phyloP scores from a whole-genome alignment of 805 yeast genomes.

The Myxozyma kluyveri region DNA sequence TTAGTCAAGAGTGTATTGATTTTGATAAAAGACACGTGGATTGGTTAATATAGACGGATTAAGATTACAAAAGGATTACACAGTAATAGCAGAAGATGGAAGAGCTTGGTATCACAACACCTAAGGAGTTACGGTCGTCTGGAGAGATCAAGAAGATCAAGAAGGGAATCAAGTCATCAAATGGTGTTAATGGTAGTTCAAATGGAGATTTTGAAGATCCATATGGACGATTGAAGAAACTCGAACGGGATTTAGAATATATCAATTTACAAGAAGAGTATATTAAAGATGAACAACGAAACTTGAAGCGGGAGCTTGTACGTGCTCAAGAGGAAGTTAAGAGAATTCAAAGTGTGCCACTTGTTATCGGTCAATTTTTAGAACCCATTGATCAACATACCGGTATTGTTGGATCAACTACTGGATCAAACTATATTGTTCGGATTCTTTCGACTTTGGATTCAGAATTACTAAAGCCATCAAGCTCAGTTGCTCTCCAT shows the following conservation, averaged over 20 bases:
- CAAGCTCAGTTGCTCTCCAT: conserved; percentile 94
- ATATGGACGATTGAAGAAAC: conserved; percentile 77
- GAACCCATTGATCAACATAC: conserved; percentile 97
- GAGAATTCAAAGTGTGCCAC: conserved; percentile 93
- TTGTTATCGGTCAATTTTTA: conserved; percentile 95
- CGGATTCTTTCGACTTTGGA: conserved; percentile 91
- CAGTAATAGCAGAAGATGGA: conserved; percentile 52
- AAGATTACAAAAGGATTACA: too few relatives aligned
- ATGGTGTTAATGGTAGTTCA: background rate
- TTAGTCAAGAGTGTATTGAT: too few relatives aligned
- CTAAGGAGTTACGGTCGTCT: conserved; percentile 33
- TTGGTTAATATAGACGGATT: too few relatives aligned
- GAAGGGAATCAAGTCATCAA: background rate
- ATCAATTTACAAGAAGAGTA: conserved; percentile 89
- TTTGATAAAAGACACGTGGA: too few relatives aligned
- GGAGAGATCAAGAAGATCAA: conserved; percentile 24
- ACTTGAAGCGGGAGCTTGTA: conserved; percentile 85
- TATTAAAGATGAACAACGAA: conserved; percentile 97
- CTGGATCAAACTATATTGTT: conserved; percentile 96
- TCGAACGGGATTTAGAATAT: conserved; percentile 86
- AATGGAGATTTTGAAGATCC: conserved; percentile 50
- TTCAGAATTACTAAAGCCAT: conserved; percentile 88
- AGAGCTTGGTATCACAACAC: conserved; percentile 53
- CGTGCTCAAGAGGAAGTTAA: conserved; percentile 99
- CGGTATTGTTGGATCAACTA: conserved; percentile 95